Base-by-base conservation (phyloP, 2,329 filamentous ascomycete species). In the Cytospora paraplurivora region DNA sequence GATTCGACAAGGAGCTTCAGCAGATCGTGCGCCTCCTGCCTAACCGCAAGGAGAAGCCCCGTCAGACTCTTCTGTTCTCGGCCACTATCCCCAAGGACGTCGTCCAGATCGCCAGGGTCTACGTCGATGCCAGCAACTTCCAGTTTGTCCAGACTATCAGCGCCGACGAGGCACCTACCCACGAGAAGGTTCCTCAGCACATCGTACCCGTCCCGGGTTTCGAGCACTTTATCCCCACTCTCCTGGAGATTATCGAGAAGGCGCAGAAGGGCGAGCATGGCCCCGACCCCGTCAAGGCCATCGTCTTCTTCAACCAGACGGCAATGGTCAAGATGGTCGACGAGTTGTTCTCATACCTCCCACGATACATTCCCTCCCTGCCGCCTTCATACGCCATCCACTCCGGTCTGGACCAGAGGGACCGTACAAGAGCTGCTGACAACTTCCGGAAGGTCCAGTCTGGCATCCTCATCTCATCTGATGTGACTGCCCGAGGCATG, bases 61-160 rank as follows among this genome's bases (percentile, higher is more conserved):
- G 94, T 56, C 95, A 99, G 76, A 97, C 93, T 7, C 86, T 99
- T 71, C 88, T 99, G 76, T 97, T 96, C 76, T 98, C 94, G 15
- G 95, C 95, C 52, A 99, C 95, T 12, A 90, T 99, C 37, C 92
- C 94, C 53, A 83, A 84, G 64, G 86, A 93, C 67, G 94, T 99
- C 52, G 88, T 97, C 69, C 78, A 84, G 51, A 84, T 98, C 56
- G 94, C 96, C 49, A 85, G 88, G 65, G 77, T 80, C 68, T 92
- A 92, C 69, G 88, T 98, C 74, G 92, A 93, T 73, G 85, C 86
- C 1, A 81, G 82, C 66, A 84, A 92, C 69, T 98, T 96, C 76
- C 87, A 96, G 73, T 96, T 95, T 71, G 87, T 97, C 65, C 91
- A 94, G 75, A 96, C 92, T n/a, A 90, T 99, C 66, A 80, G 83